These are phyloP conservation scores for Omphalotus olearius DNA, from an alignment of 1,284 basidiomycete species.

Conservation along the genomic window DNA sequence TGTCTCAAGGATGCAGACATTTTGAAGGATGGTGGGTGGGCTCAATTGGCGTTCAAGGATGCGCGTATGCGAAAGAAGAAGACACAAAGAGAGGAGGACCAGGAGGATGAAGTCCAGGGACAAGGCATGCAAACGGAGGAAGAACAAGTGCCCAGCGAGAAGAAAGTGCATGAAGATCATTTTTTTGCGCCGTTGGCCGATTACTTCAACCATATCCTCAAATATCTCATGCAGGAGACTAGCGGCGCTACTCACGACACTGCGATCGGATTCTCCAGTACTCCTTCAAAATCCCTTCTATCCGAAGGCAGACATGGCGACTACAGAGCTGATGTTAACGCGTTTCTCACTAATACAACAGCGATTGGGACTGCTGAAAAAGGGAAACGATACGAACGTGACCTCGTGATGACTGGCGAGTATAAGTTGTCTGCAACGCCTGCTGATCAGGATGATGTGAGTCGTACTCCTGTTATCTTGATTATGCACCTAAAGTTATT, in stretches of 20 bases:
- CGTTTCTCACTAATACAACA: too few relatives aligned
- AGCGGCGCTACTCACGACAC: too few relatives aligned
- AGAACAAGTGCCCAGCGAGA: too few relatives aligned
- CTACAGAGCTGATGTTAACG: neutral
- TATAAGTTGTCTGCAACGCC: neutral
- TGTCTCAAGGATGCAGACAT: neutral
- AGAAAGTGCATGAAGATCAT: too few relatives aligned
- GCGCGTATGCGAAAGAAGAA: neutral
- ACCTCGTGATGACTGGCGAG: neutral
- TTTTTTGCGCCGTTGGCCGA: neutral
- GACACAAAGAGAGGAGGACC: neutral
- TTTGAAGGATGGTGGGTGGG: neutral
- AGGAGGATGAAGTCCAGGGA: neutral
- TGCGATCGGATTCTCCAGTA: neutral
- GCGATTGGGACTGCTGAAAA: too few relatives aligned
- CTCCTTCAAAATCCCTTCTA: neutral
- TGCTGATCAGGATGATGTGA: neutral
- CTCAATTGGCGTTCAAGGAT: neutral
- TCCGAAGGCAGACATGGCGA: neutral
- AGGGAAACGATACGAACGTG: neutral
- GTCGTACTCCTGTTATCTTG: neutral
- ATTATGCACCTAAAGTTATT: neutral
- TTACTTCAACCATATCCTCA: neutral
- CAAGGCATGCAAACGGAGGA: too few relatives aligned
- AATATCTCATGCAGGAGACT: neutral